Conservation (phyloP, 441 rosid species). For the Bocquillonia castaneifolia region DNA sequence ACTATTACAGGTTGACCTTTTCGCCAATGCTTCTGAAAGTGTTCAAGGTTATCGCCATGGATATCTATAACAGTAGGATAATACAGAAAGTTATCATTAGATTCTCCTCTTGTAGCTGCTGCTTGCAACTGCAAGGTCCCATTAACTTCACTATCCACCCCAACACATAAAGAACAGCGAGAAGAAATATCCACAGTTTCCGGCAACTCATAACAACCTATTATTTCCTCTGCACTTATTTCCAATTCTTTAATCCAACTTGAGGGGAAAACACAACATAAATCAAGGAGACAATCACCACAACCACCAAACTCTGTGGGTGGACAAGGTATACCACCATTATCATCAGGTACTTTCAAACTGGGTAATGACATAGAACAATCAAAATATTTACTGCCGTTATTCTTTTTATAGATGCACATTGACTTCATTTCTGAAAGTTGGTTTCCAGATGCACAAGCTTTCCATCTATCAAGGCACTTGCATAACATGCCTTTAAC, state of each 20-base stretch:
- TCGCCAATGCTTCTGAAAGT: constrained; percentile 95
- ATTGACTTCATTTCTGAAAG: constrained; percentile 33
- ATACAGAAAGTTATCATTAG: constrained; percentile 66
- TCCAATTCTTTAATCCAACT: constrained; percentile 72
- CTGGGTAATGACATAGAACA: constrained; percentile 30
- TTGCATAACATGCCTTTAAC: constrained; percentile 35
- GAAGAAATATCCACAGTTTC: constrained; percentile 57
- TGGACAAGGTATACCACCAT: constrained; percentile 50
- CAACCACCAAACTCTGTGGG: constrained; percentile 62
- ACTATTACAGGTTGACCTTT: constrained; percentile 91
- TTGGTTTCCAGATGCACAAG: constrained; percentile 27
- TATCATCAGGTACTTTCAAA: constrained; percentile 31
- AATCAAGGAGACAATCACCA: constrained; percentile 48
- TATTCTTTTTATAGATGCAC: constrained; percentile 26
- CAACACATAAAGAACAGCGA: constrained; percentile 62
- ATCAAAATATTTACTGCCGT: constrained; percentile 28
- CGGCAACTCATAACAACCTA: constrained; percentile 86
- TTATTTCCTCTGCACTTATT: constrained; percentile 79
- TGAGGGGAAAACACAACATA: constrained; percentile 49
- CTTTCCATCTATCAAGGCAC: constrained; percentile 40
- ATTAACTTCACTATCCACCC: constrained; percentile 38
- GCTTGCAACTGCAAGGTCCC: constrained; percentile 53
- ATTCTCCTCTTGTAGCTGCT: constrained; percentile 62
- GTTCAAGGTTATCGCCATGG: constrained; percentile 67
- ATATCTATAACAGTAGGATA: constrained; percentile 51